Evolutionary conservation across 306 rosid species (phyloP).

Genomic region (Clitoria ternatea): DNA sequence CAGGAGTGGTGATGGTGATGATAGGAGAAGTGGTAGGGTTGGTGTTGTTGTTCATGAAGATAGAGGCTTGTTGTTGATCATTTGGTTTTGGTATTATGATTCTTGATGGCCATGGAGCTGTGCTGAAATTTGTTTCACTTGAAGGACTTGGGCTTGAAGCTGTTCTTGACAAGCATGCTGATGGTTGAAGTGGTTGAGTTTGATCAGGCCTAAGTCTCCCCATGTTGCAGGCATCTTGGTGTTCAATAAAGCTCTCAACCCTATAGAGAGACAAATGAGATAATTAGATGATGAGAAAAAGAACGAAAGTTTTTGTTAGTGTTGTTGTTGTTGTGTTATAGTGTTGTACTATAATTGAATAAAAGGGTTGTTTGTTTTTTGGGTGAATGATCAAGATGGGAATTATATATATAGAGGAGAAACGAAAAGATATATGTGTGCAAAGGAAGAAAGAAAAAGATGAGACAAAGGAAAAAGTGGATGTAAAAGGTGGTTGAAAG

Average conservation of each 20-base stretch:
- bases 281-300: slow-evolving; percentile 9
- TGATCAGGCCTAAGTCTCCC: slow-evolving; percentile 62
- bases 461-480: slow-evolving; percentile 30
- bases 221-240: slow-evolving; percentile 95
- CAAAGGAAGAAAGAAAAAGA: slow-evolving; percentile 9
- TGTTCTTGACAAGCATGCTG: slow-evolving; percentile 81
- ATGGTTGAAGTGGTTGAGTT: slow-evolving; percentile 51
- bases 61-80: slow-evolving; percentile 22
- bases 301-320: not conserved
- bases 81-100: slow-evolving; percentile 29
- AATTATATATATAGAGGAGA: slow-evolving; percentile 14
- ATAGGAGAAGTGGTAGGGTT: no score
- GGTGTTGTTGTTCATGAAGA: slow-evolving; percentile 42
- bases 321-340: not conserved
- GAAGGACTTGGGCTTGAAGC: slow-evolving; percentile 96
- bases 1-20: not conserved
- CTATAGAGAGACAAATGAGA: no score
- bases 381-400: not conserved
- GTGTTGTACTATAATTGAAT: no score
- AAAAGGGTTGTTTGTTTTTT: not conserved
- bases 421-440: not conserved
- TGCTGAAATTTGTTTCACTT: slow-evolving; percentile 77
- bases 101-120: slow-evolving; percentile 47
- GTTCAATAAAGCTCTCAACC: slow-evolving; percentile 99
- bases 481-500: slow-evolving; percentile 32